Conservation (phyloP, 2,329 filamentous ascomycete species). For the Lecanicillium sp. region DNA sequence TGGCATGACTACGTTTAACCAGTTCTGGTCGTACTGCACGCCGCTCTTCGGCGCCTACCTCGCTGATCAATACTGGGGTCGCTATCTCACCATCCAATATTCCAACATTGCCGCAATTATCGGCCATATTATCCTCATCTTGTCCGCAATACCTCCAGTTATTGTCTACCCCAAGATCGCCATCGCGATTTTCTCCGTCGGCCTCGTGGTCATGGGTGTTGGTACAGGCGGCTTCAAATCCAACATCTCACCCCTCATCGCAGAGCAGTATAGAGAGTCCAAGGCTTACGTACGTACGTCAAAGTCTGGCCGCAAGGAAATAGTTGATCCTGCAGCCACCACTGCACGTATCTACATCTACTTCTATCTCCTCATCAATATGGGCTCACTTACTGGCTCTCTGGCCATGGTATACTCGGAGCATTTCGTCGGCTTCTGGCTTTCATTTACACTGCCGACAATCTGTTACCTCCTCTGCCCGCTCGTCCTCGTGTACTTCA, state of each 20-base stretch:
- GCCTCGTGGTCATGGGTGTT: slow-evolving; percentile 43
- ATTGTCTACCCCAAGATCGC: slow-evolving; percentile 50
- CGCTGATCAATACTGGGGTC: slow-evolving; percentile 55
- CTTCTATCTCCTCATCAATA: slow-evolving; percentile 68
- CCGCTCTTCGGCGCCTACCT: slow-evolving; percentile 48
- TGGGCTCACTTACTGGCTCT: slow-evolving; percentile 58
- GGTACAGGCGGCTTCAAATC: slow-evolving; percentile 72
- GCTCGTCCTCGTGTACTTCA: slow-evolving; percentile 52
- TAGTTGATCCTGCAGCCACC: slow-evolving; percentile 59
- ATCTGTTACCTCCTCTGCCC: slow-evolving; percentile 58
- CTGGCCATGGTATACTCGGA: slow-evolving; percentile 66
- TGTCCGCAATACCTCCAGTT: slow-evolving; percentile 56
- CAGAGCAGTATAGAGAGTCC: slow-evolving; percentile 46
- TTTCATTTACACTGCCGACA: slow-evolving; percentile 64
- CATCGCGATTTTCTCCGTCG: slow-evolving; percentile 58
- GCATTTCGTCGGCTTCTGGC: slow-evolving; percentile 69
- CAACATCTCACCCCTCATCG: slow-evolving; percentile 62
- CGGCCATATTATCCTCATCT: slow-evolving; percentile 59
- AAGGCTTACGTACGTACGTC: slow-evolving; percentile 44
- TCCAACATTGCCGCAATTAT: slow-evolving; percentile 56
- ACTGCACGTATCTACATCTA: slow-evolving; percentile 59
- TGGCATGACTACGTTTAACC: slow-evolving; percentile 36
- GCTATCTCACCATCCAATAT: slow-evolving; percentile 61
- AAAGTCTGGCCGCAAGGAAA: slow-evolving; percentile 61
- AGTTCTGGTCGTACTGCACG: slow-evolving; percentile 55